phyloP scores from a whole-genome alignment of 176 grass and related monocot species.

The Neostapfia colusana region DNA sequence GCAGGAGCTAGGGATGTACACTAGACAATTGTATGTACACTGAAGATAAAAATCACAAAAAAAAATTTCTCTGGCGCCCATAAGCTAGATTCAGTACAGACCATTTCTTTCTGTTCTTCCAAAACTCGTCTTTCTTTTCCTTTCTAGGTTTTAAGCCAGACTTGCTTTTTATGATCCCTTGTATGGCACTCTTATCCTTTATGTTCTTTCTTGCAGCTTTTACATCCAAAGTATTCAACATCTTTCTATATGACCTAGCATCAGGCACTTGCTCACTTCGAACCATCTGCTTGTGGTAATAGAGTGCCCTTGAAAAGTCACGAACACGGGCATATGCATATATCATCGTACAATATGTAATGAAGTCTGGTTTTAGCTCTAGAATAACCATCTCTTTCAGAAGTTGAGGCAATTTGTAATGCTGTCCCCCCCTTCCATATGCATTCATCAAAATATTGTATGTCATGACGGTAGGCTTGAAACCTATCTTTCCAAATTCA shows the following conservation, averaged over 20 bases:
- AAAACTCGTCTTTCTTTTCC: conserved; percentile 90
- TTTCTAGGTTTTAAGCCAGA: conserved; percentile 56
- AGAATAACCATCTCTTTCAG: conserved; percentile 76
- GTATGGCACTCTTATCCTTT: conserved; percentile 69
- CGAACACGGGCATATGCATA: conserved; percentile 71
- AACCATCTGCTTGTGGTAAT: conserved; percentile 94
- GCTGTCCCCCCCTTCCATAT: conserved; percentile 84
- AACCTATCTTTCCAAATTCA: conserved; percentile 74
- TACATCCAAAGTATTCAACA: conserved; percentile 65
- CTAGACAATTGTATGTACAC: neutral
- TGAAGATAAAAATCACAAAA: conserved; percentile 32
- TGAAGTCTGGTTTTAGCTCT: conserved; percentile 74
- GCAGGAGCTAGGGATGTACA: neutral
- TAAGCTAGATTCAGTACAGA: conserved; percentile 32
- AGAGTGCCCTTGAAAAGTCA: conserved; percentile 79
- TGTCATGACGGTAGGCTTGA: conserved; percentile 70
- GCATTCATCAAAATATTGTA: conserved; percentile 98
- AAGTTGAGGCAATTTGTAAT: conserved; percentile 81
- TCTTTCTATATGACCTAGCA: conserved; percentile 65
- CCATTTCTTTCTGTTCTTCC: conserved; percentile 74
- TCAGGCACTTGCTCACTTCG: conserved; percentile 71
- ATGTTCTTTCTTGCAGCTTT: conserved; percentile 71
- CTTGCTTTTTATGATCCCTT: conserved; percentile 68
- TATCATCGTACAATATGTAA: conserved; percentile 88
- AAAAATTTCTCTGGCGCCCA: conserved; percentile 32